phyloP scores from a whole-genome alignment of 495 filamentous ascomycete genomes.

The Aspergillus baeticus region DNA sequence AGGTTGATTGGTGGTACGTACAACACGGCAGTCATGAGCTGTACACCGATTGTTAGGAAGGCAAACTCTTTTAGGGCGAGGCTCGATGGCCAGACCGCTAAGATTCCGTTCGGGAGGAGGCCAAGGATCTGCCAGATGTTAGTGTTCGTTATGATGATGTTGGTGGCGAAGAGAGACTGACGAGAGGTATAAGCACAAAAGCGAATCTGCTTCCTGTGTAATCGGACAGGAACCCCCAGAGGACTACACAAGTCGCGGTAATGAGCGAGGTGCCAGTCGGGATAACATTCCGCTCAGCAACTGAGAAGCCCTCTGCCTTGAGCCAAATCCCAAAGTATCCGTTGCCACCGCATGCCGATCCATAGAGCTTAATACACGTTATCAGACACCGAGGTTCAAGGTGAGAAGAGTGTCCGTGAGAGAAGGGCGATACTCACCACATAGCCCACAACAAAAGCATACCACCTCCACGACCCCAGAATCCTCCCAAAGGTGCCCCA shows the following conservation, averaged over 20 bases:
- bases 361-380: slow-evolving; percentile 27
- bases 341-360: slow-evolving; percentile 17
- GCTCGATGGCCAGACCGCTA: slow-evolving; percentile 23
- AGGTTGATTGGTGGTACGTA: no score
- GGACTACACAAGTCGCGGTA: no score
- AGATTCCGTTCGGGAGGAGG: slow-evolving; percentile 31
- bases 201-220: no score
- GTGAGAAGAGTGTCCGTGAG: no score
- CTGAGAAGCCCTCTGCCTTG: slow-evolving; percentile 21
- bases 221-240: no score
- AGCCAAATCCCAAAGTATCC: slow-evolving; percentile 24
- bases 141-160: no score
- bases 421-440: slow-evolving; percentile 16
- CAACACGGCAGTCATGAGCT: slow-evolving; percentile 34
- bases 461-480: slow-evolving; percentile 16
- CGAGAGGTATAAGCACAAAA: no score
- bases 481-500: slow-evolving; percentile 13
- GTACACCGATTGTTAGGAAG: slow-evolving; percentile 20
- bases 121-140: slow-evolving; percentile 19
- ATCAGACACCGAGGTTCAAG: no score
- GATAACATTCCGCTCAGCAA: slow-evolving; percentile 22
- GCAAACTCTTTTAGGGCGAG: slow-evolving; percentile 21
- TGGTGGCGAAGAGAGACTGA: no score
- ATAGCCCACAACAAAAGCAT: slow-evolving; percentile 21
- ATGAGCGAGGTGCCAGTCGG: no score